Percentiles rank a stretch among this genome's conserved stretches.
Conservation (phyloP, 306 rosid species). For the Castanopsis chinensis region DNA sequence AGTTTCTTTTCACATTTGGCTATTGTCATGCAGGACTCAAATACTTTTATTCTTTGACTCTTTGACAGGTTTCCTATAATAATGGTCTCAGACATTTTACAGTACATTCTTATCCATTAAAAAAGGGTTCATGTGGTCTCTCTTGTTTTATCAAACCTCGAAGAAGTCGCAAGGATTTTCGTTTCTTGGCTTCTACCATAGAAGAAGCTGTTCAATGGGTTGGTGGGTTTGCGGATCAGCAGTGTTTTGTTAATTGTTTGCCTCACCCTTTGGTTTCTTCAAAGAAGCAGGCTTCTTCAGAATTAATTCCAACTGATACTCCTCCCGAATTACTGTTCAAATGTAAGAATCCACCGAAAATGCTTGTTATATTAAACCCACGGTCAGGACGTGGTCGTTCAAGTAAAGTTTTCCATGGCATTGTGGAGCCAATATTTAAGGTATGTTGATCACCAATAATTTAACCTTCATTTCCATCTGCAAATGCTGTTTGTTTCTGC, state of each 20-base stretch:
- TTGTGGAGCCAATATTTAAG: constrained; percentile 92
- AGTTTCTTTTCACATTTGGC: constrained; percentile 10
- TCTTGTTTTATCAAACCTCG: constrained; percentile 68
- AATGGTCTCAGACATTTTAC: constrained; percentile 95
- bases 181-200: constrained; percentile 70
- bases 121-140: constrained; percentile 71
- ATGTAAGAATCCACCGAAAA: constrained; percentile 90
- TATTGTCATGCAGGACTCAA: constrained; percentile 19
- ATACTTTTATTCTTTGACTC: constrained; percentile 28
- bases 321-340: constrained; percentile 93
- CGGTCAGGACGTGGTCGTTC: constrained; percentile 97
- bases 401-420: constrained; percentile 79
- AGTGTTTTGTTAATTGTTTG: constrained; percentile 84
- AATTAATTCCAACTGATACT: constrained; percentile 69
- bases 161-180: constrained; percentile 74
- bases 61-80: constrained; percentile 86
- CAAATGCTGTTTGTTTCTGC: constrained; percentile 6
- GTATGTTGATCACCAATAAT: constrained; percentile 36
- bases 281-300: constrained; percentile 96
- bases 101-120: constrained; percentile 79
- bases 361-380: constrained; percentile 97
- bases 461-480: constrained; percentile 8
- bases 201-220: constrained; percentile 99
- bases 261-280: constrained; percentile 94
- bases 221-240: constrained; percentile 97